Evolutionary conservation across 2,329 filamentous ascomycete genomes (phyloP).

Genomic region (Diplodia mutila): DNA sequence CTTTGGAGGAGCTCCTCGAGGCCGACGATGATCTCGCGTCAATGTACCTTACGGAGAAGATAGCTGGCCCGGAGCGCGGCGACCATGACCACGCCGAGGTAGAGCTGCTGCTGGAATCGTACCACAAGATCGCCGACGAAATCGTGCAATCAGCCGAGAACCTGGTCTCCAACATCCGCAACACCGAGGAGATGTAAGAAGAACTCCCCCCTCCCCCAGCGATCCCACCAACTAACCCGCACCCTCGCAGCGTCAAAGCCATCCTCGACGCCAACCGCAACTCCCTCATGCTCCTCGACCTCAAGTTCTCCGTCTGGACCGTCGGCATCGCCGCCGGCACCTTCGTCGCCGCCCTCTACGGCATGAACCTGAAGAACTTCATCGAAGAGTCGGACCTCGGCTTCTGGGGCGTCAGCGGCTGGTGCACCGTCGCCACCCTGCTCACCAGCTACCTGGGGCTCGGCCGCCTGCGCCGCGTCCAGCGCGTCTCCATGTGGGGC

Average conservation of each 20-base stretch:
- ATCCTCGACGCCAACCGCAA: slow-evolving; percentile 98
- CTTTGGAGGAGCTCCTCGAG: slow-evolving; percentile 92
- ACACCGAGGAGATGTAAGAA: slow-evolving; percentile 91
- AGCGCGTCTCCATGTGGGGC: slow-evolving; percentile 85
- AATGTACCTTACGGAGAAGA: slow-evolving; percentile 95
- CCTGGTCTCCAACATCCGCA: slow-evolving; percentile 90
- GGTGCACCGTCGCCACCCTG: slow-evolving; percentile 73
- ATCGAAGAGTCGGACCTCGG: slow-evolving; percentile 92
- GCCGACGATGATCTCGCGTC: slow-evolving; percentile 91
- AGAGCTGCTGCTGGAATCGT: slow-evolving; percentile 94
- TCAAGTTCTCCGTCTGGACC: slow-evolving; percentile 95
- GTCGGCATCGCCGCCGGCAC: slow-evolving; percentile 93
- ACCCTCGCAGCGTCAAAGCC: slow-evolving; percentile 72
- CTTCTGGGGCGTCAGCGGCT: slow-evolving; percentile 73
- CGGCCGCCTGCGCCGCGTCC: slow-evolving; percentile 79
- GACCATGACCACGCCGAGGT: slow-evolving; percentile 94
- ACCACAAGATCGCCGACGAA: slow-evolving; percentile 97
- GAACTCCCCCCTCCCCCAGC: background rate
- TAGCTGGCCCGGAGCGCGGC: slow-evolving; percentile 69
- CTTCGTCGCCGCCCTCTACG: slow-evolving; percentile 97
- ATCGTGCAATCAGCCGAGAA: slow-evolving; percentile 95
- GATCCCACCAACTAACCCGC: background rate
- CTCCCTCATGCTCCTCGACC: slow-evolving; percentile 93
- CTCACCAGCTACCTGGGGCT: slow-evolving; percentile 84
- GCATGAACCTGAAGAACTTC: slow-evolving; percentile 99